A percentile compares a stretch with the other conserved stretches of the same genome.
phyloP scores from a whole-genome alignment of 176 grass and related monocot genomes.

The Musa acuminata region DNA sequence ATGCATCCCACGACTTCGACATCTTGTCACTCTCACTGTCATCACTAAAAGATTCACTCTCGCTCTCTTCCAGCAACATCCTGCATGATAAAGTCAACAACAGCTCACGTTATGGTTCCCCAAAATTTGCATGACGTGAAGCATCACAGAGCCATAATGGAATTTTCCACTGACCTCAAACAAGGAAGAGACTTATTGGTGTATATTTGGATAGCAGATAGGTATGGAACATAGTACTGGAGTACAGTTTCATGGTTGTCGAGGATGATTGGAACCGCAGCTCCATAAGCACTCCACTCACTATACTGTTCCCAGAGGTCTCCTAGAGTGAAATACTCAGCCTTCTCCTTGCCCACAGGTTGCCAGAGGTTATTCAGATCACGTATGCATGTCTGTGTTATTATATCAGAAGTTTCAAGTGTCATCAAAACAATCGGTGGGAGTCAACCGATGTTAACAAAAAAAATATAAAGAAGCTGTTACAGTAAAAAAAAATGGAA shows the following conservation, averaged over 20 bases:
- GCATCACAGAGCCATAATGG: not conserved
- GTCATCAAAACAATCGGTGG: too few relatives aligned
- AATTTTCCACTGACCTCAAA: conserved; percentile 20
- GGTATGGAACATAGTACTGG: conserved; percentile 70
- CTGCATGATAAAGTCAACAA: not conserved
- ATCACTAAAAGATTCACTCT: not conserved
- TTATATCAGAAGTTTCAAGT: not conserved
- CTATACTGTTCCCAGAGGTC: conserved; percentile 55
- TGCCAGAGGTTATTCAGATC: not conserved
- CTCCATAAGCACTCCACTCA: conserved; percentile 57
- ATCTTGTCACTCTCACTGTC: conserved; percentile 8
- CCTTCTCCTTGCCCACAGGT: conserved; percentile 12
- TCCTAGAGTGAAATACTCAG: conserved; percentile 36
- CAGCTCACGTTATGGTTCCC: not conserved
- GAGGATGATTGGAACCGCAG: conserved; percentile 31
- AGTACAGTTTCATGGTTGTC: conserved; percentile 17
- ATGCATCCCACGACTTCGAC: not conserved
- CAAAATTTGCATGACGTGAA: not conserved
- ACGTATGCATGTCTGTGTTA: conserved; percentile 15
- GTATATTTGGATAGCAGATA: conserved; percentile 64
- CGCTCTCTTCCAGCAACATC: not conserved
- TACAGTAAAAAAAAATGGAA: not conserved
- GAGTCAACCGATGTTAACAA: too few relatives aligned
- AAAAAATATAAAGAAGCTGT: not conserved
- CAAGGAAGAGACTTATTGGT: conserved; percentile 15